These are phyloP conservation scores for Desmodesmus armatus DNA, from an alignment of 139 green algal species.

Conservation along the genomic window DNA sequence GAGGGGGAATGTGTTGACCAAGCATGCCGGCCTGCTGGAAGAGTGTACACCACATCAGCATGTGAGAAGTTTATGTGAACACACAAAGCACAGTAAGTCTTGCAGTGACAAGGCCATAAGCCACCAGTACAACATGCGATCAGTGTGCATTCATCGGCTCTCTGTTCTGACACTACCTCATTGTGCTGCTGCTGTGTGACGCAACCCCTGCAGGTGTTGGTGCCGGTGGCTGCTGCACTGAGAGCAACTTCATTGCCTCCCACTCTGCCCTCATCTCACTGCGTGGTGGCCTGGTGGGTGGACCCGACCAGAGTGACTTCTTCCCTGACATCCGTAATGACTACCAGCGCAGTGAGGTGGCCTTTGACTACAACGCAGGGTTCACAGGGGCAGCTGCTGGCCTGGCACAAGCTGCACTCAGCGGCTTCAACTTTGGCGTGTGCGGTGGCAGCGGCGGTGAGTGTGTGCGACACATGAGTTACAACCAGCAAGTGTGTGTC, in stretches of 20 bases:
- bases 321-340: slow-evolving; percentile 38
- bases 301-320: slow-evolving; percentile 36
- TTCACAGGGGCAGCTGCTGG: slow-evolving; percentile 36
- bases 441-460: slow-evolving; percentile 2
- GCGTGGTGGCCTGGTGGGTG: slow-evolving; percentile 15
- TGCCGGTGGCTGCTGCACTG: slow-evolving; percentile 26
- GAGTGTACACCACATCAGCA: too few relatives aligned
- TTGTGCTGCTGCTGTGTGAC: neutral
- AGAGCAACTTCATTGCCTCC: slow-evolving; percentile 21
- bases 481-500: neutral
- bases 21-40: neutral
- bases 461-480: neutral
- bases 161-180: too few relatives aligned
- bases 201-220: slow-evolving; percentile 18
- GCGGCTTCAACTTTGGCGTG: too few relatives aligned
- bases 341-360: slow-evolving; percentile 38
- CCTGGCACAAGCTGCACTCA: neutral
- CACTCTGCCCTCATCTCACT: slow-evolving; percentile 12
- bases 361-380: slow-evolving; percentile 41
- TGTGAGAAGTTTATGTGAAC: too few relatives aligned
- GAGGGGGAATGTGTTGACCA: too few relatives aligned
- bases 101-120: too few relatives aligned
- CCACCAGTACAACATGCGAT: neutral
- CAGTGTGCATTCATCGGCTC: neutral
- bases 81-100: too few relatives aligned